Evolutionary conservation across 306 rosid species (phyloP), one percentile per base, ranked within the genome.

Genomic region (Gillenia trifoliata): DNA sequence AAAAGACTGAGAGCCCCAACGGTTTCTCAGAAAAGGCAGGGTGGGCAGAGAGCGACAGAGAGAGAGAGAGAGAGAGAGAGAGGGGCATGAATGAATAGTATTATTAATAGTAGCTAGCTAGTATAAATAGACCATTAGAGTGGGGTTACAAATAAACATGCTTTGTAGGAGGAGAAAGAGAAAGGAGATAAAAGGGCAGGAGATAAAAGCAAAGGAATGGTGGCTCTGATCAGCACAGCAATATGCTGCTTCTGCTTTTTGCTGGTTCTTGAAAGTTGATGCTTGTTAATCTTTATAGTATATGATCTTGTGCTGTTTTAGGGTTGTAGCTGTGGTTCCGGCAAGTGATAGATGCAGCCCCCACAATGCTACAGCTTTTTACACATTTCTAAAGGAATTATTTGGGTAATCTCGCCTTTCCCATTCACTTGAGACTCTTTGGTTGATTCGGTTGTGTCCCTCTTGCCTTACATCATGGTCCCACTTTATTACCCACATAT

Each of bases 391-490:
- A 74, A 83, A 69, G 65, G 85, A 79, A 85, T 85, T 81, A 75
- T 79, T 83, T 85, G 79, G 86, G 85, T 79, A 71, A 71, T 52
- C 26, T 78, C 29, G 64, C 43, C 61, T n/a, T 25, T 7, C 20
- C 26, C 23, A 8, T 17, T 17, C 41, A 20, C 26, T 64, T 33
- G 28, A 34, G 13, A 10, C 26, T 64, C 26, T 31, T 31, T 11
- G 45, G 28, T 31, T 33, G 68, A 64, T 64, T n/a, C 47, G 66
- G 12, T 62, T 62, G 66, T 31, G 66, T 62, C 40, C 66, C 40
- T 20, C 66, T 75, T 77, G 71, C 81, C 75, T 81, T 70, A 79
- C 83, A 83, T 84, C 52, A 66, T 68, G 86, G 85, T 38, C 85
- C 88, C 86, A 79, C 76, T 38, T 60, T 56, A 5, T 6, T 11